Base-by-base conservation (phyloP, 805 yeast genomes). In the Clavispora fructus region DNA sequence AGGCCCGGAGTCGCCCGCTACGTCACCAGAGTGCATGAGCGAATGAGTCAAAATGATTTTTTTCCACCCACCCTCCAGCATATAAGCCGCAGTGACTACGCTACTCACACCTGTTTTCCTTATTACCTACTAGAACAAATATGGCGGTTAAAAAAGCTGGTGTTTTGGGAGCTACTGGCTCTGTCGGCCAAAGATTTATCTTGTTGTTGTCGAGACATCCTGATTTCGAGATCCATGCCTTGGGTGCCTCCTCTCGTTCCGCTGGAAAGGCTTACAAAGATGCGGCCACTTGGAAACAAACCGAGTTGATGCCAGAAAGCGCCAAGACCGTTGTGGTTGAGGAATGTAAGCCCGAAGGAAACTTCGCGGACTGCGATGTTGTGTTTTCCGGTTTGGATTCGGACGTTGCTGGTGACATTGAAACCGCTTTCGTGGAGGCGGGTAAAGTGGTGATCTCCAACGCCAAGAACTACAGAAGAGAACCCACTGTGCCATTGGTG, bases 131-230 rank as follows among this genome's bases (percentile, higher is more conserved):
- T 7, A 14, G 4, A 13, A 33, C 44, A 27, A 47, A 16, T 28
- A 65, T 64, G 70, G 59, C 46, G 28, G 47, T 61, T 35, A 74
- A 64, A 51, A 78, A 77, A 65, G 84, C 82, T 19, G 99, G 99
- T 73, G 97, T 94, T 57, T 75, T 92, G 51, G 99, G 99, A 42
- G 98, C 98, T 55, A 92, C 99, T 11, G 99, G 99, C 44, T 83
- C 95, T 38, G 99, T 94, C 33, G 99, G 99, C 47, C 99, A 94
- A 69, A 79, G 98, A 57, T 94, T 94, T 64, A 91, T 94, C 50
- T 73, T 92, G 41, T 73, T 94, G 41, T 74, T 94, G 52, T 78
- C 90, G 2, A 71, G 86, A 51, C 97, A 94, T 64, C 98, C 98
- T 25, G 88, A 88, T 50, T 90, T 94, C 59, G 89, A 89, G 65